Evolutionary conservation across 2,329 filamentous ascomycete species (phyloP), one percentile per base, ranked within the genome.

Genomic region (Pseudopyricularia cyperi): DNA sequence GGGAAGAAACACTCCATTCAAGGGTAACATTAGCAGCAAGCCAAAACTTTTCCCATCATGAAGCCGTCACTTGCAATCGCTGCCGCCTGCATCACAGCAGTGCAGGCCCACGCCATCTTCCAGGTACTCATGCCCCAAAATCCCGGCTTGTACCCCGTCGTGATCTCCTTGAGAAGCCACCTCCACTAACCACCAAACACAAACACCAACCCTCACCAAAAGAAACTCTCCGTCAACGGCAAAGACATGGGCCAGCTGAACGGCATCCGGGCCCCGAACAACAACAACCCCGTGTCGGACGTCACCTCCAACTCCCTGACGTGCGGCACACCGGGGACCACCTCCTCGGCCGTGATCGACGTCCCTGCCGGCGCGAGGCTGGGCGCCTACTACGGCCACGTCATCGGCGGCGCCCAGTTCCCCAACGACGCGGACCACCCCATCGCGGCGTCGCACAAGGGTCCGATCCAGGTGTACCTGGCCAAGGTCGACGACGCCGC

Each of bases 281-380:
- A 68, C 64, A 82, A 79, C 63, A 75, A 70, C 57, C 76, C 76
- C 2, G 70, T 79, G 19, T 68, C 70, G 48, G 68, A 75, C 58
- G 73, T 77, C 39, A 70, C 59, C 47, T 71, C 70, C 44, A 64
- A 67, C 52, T 71, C 72, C 60, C 71, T 79, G 51, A 67, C 70
- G 57, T 79, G 76, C 61, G 76, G 76, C 55, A 63, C 64, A 49
- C 63, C 68, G 11, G 69, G 69, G 15, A 63, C 60, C 28, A 71
- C 63, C 9, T 73, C 71, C 3, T 51, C 60, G 52, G 61, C 64
- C 11, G 65, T 79, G 50, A 71, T 79, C 56, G 64, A 67, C 42
- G 70, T 78, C 50, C 68, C 71, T 15, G 66, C 71, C 2, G 76
- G 76, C 12, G 75, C 77, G 59, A 66, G 69, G 57, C 64, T 79